Percentiles rank a stretch among this genome's conserved stretches.
Evolutionary conservation across 805 yeast genomes (phyloP).

Genomic region (Candida orba): DNA sequence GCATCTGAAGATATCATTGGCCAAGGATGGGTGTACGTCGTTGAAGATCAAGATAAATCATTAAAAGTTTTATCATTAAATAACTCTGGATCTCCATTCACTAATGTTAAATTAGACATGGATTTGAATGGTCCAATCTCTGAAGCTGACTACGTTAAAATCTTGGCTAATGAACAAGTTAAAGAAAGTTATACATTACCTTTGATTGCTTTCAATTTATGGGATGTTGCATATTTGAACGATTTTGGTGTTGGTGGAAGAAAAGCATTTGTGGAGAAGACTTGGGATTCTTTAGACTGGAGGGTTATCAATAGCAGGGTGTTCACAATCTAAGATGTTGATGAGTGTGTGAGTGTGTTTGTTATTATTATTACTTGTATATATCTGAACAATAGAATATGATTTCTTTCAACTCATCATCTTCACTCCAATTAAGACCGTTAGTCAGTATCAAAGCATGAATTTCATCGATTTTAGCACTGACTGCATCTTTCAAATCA

Average conservation of each 20-base stretch:
- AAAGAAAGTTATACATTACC: constrained; percentile 64
- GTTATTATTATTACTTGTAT: background rate
- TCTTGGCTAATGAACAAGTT: constrained; percentile 38
- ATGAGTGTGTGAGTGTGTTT: background rate
- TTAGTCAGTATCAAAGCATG: constrained; percentile 27
- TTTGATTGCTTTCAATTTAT: constrained; percentile 67
- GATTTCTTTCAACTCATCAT: constrained; percentile 24
- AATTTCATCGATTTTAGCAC: constrained; percentile 15
- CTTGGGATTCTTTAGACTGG: constrained; percentile 84
- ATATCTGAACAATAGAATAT: constrained; percentile 11
- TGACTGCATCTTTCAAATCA: constrained; percentile 4
- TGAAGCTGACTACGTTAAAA: constrained; percentile 43
- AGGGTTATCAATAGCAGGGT: constrained; percentile 47
- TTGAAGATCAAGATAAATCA: constrained; percentile 57
- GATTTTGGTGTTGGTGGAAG: constrained; percentile 82
- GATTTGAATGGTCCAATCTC: constrained; percentile 73
- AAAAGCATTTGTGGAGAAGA: constrained; percentile 60
- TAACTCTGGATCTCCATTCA: constrained; percentile 76
- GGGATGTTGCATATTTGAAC: constrained; percentile 83
- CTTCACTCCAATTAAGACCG: constrained; percentile 27
- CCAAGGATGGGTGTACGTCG: constrained; percentile 74
- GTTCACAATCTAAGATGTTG: constrained; percentile 18
- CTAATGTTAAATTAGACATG: constrained; percentile 58
- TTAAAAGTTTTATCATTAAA: constrained; percentile 48
- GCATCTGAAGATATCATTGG: constrained; percentile 28